Percentiles rank a stretch among this genome's conserved stretches.
Evolutionary conservation across 1,284 basidiomycete genomes (phyloP).

Genomic region (Athelia psychrophila): DNA sequence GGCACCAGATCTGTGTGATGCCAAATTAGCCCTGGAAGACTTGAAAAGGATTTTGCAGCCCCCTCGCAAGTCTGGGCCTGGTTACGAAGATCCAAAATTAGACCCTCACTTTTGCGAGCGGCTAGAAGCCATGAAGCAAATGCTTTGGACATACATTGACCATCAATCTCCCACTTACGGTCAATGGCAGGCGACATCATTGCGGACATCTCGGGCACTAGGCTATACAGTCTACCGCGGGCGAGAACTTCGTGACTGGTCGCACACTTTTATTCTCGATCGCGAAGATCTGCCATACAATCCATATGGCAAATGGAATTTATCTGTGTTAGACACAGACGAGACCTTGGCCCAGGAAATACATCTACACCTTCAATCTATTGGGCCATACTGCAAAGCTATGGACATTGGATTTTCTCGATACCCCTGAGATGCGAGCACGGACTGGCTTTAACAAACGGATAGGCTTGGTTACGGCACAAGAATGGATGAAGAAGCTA

Average conservation of each 20-base stretch:
- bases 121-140: neutral
- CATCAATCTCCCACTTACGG: neutral
- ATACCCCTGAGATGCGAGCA: constrained; percentile 12
- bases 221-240: constrained; percentile 1
- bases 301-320: constrained; percentile 12
- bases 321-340: constrained; percentile 21
- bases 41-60: neutral
- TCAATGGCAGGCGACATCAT: neutral
- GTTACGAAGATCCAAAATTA: neutral
- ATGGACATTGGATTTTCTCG: constrained; percentile 22
- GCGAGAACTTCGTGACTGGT: constrained; percentile 12
- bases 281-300: constrained; percentile 13
- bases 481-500: constrained; percentile 21
- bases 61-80: neutral
- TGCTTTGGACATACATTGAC: neutral
- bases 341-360: constrained; percentile 25
- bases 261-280: constrained; percentile 14
- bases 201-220: neutral
- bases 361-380: constrained; percentile 20
- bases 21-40: neutral
- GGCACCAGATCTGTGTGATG: neutral
- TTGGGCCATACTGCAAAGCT: constrained; percentile 21
- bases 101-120: neutral
- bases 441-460: constrained; percentile 15
- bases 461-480: constrained; percentile 17